phyloP scores from a whole-genome alignment of 257 asterid species.

The Solanum etuberosum region DNA sequence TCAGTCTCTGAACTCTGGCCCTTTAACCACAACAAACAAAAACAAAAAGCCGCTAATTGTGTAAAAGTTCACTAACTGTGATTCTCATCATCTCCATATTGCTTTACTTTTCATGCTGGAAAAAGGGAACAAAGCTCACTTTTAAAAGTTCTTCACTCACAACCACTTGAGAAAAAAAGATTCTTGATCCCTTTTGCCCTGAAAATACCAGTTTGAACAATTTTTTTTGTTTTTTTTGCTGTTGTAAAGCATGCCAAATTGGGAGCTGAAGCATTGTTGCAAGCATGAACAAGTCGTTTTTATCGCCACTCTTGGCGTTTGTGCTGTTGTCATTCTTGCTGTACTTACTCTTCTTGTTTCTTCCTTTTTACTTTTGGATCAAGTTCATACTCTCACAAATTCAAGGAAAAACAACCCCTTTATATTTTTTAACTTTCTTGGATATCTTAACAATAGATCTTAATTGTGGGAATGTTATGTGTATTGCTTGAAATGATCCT shows the following conservation, averaged over 20 bases:
- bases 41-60: neutral
- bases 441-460: neutral
- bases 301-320: constrained; percentile 25
- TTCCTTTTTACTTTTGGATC: neutral
- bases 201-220: neutral
- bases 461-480: neutral
- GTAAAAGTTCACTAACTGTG: neutral
- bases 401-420: neutral
- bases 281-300: constrained; percentile 36
- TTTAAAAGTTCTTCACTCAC: neutral
- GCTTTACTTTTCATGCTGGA: neutral
- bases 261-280: constrained; percentile 43
- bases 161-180: neutral
- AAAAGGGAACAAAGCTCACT: neutral
- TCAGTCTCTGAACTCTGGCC: neutral
- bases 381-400: neutral
- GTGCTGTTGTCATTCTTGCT: constrained; percentile 36
- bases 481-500: neutral
- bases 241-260: constrained; percentile 20
- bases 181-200: neutral
- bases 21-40: neutral
- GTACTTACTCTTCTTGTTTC: neutral
- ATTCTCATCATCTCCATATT: neutral
- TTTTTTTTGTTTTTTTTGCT: neutral
- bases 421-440: neutral